Base-by-base conservation (phyloP, 1,139 yeast species). In the Nematodospora anomalae region DNA sequence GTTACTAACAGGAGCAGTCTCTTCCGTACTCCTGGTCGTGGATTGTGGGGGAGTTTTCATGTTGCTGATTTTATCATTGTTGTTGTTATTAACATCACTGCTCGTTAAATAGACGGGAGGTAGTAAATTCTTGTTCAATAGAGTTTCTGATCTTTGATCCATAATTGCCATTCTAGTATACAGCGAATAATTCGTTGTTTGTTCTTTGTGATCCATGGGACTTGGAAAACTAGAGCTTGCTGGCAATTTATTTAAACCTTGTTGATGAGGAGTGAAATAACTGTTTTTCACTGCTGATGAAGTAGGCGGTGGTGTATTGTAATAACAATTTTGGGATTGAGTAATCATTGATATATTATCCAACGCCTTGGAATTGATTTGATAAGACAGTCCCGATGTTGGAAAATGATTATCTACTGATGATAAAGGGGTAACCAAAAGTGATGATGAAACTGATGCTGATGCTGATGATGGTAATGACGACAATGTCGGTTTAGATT, bases 341-440 rank as follows among this genome's bases (percentile, higher is more conserved):
- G 50, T 46, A 21, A 45, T 40, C 45, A 40, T 40, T 9, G 49
- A 57, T 29, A 67, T 55, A 37, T 66, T 66, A 33, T 67, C 73
- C 52, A 67, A 51, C 4, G 72, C 55, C 45, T 60, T 63, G 10
- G 64, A 38, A 49, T 65, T 61, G 32, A 66, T 53, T 30, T 46
- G 49, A 32, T 50, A 53, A 11, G 62, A 57, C 5, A 56, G 46
- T 38, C 44, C 46, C 3, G 50, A 36, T 7, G 49, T 37, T 21
- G 42, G 33, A 12, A 32, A 33, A 20, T 47, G 48, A 31, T 43
- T 44, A 26, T 45, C 45, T 3, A 49, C 47, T 3, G 57, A 41
- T 2, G 60, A 51, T 6, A 55, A 36, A 2, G 62, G 62, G 7
- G 64, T 57, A 4, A 47, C 50, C 42, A 54, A 39, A 43, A 13